phyloP scores from a whole-genome alignment of 768 basidiomycete genomes.

The Cyclocybe cylindracea region DNA sequence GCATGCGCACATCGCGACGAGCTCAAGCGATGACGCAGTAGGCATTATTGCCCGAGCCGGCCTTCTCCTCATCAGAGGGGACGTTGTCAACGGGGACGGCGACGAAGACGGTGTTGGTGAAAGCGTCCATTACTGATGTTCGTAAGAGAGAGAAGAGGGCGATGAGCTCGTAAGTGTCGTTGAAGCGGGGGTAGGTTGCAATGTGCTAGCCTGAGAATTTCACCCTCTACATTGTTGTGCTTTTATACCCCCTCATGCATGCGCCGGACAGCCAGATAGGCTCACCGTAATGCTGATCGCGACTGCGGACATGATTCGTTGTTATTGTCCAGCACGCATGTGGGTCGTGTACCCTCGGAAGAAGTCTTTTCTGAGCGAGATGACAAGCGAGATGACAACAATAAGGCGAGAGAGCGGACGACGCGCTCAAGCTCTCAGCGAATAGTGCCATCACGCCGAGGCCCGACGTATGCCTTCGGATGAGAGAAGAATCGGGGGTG shows the following conservation, averaged over 20 bases:
- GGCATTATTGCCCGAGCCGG: constrained; percentile 11
- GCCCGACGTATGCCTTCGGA: no score
- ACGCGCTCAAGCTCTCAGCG: no score
- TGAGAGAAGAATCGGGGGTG: no score
- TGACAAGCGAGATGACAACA: no score
- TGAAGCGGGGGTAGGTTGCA: background rate
- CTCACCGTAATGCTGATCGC: no score
- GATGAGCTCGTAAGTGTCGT: background rate
- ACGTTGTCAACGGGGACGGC: constrained; percentile 14
- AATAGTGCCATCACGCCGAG: no score
- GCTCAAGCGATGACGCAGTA: constrained; percentile 24
- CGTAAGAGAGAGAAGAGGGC: background rate
- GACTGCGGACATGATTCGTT: no score
- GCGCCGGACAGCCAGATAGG: no score
- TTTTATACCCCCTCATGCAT: background rate
- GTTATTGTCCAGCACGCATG: no score
- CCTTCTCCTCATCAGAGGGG: constrained; percentile 19
- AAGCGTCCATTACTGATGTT: constrained; percentile 21
- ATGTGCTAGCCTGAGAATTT: background rate
- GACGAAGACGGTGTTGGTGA: constrained; percentile 13
- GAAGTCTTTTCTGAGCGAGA: no score
- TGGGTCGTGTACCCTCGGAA: no score
- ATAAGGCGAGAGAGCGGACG: no score
- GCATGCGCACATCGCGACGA: background rate
- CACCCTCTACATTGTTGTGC: background rate